Base-by-base conservation (phyloP, 2,329 filamentous ascomycete genomes). In the Ceratocystis cacaofunesta region DNA sequence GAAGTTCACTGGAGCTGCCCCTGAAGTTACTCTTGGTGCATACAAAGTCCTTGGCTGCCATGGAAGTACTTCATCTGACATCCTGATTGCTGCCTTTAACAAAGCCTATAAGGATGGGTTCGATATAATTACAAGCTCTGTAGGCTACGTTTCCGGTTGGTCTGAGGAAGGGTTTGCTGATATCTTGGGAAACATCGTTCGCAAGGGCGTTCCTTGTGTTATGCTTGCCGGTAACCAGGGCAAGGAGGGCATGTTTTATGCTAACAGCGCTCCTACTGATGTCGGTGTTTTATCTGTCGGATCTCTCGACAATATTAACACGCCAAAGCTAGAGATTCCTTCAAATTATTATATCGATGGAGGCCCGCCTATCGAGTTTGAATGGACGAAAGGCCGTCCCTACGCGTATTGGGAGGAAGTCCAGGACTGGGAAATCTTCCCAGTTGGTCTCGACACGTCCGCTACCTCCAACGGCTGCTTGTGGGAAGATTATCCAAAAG, bases 1-100 rank as follows among this genome's bases (percentile, higher is more conserved):
- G 46, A 79, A 65, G 8, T 66, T 69, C 63, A 80, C 79, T 17
- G 84, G 84, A 17, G 81, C 78, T 8, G 83, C 82, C 0, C 79
- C 81, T 0, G 80, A 78, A 50, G 83, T 82, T 1, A 80, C 75
- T 0, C 74, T 86, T 1, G 81, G 81, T 57, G 76, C 78, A 58
- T 86, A 81, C 74, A 78, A 79, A 58, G 80, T 84, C 2, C 84
- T 85, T 66, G 81, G 81, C 58, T 85, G 82, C 71, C 66, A 70
- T 0, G 82, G 80, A 44, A 71, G 74, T 43, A 75, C 78, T n/a
- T 72, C 73, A 15, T 80, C 81, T 69, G 84, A 86, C 67, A 74
- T 85, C 7, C 72, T 87, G 63, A 82, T 85, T 55, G 78, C 78
- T 8, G 82, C 83, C 1, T 85, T 81, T 70, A 80, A 82, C 73